These are phyloP conservation scores for Trichoderma afroharzianum DNA, from an alignment of 2,329 filamentous ascomycete genomes.

Conservation along the genomic window DNA sequence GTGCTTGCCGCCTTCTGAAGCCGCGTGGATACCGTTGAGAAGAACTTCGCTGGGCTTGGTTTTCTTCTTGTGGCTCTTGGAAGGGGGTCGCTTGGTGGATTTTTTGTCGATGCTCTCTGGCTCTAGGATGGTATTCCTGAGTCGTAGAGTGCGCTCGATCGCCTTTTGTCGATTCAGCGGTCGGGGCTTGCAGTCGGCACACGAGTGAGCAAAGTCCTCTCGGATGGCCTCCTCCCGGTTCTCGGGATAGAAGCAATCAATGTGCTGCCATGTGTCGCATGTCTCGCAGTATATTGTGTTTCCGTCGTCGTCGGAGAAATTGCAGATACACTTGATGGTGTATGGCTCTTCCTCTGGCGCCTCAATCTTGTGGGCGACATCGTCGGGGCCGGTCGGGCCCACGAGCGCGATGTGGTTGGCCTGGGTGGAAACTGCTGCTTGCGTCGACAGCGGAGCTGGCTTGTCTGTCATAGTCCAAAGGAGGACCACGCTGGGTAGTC, in stretches of 20 bases:
- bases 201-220: conserved; percentile 75
- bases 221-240: conserved; percentile 69
- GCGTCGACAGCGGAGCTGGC: conserved; percentile 50
- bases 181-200: conserved; percentile 81
- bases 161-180: conserved; percentile 70
- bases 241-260: conserved; percentile 85
- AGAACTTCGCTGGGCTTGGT: conserved; percentile 65
- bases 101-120: conserved; percentile 62
- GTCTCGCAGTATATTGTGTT: conserved; percentile 94
- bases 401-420: conserved; percentile 37
- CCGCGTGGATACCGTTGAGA: conserved; percentile 62
- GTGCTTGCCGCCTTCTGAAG: conserved; percentile 53
- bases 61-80: conserved; percentile 89
- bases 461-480: conserved; percentile 62
- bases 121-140: conserved; percentile 40
- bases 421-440: conserved; percentile 55
- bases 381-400: conserved; percentile 36
- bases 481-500: conserved; percentile 41
- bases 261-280: conserved; percentile 98
- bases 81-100: conserved; percentile 66
- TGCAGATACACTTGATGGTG: conserved; percentile 97
- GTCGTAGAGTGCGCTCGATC: conserved; percentile 64
- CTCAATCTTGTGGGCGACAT: conserved; percentile 48
- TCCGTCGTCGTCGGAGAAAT: conserved; percentile 90
- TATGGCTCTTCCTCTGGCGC: conserved; percentile 72